A percentile compares a stretch with the other conserved stretches of the same genome.
Conservation (phyloP, 768 basidiomycete species). For the Boletus rubropictus region DNA sequence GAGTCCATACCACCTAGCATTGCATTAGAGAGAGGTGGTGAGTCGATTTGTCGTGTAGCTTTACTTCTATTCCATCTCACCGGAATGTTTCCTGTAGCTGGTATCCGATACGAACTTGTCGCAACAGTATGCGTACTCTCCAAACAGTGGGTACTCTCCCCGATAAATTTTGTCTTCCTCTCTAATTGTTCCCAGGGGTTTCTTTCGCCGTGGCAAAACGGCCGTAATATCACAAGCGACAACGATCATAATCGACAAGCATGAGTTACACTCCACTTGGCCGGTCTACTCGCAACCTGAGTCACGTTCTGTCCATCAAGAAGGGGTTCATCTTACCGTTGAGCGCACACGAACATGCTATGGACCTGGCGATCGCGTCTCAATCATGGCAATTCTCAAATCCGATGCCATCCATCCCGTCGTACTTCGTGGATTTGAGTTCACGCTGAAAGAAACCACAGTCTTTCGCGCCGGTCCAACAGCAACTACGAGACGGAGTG, state of each 20-base stretch:
- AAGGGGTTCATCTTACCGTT: constrained; percentile 70
- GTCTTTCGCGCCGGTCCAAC: constrained; percentile 64
- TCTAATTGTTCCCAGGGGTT: constrained; percentile 39
- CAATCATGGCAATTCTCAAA: constrained; percentile 64
- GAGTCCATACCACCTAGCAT: constrained; percentile 87
- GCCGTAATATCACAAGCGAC: constrained; percentile 61
- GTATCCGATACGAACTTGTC: constrained; percentile 86
- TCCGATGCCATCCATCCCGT: constrained; percentile 64
- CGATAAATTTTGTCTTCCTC: not conserved
- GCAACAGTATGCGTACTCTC: constrained; percentile 82
- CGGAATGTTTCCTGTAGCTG: constrained; percentile 42
- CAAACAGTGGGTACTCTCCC: constrained; percentile 55
- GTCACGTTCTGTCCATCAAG: constrained; percentile 55
- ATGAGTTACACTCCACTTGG: constrained; percentile 91
- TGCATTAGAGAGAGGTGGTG: constrained; percentile 70
- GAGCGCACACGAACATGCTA: constrained; percentile 75
- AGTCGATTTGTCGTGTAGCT: constrained; percentile 11
- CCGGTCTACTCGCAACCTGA: constrained; percentile 82
- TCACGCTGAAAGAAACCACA: constrained; percentile 71
- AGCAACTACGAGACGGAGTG: constrained; percentile 44
- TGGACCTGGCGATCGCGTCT: constrained; percentile 79
- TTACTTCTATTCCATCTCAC: not conserved
- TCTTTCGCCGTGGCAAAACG: constrained; percentile 76
- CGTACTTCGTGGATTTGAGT: constrained; percentile 78
- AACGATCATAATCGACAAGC: constrained; percentile 82